A percentile compares a stretch with the other conserved stretches of the same genome.
phyloP scores from a whole-genome alignment of 164 flowering plant species.

The Macadamia integrifolia region DNA sequence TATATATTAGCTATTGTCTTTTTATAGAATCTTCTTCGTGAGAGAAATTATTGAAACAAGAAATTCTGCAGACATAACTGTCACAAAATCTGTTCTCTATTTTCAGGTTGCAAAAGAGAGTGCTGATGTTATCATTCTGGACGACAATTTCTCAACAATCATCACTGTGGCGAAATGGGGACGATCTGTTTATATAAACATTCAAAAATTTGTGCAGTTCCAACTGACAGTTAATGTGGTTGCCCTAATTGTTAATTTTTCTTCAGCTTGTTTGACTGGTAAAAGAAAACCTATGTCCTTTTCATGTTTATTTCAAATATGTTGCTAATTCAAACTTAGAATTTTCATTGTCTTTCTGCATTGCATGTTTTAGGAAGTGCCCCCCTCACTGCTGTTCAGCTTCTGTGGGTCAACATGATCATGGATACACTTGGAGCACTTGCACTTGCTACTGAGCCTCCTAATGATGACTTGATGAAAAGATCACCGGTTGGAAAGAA shows the following conservation, averaged over 20 bases:
- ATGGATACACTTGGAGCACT: constrained; percentile 98
- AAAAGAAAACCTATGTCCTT: background rate
- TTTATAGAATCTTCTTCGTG: no score
- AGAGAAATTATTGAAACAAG: background rate
- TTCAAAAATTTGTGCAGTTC: constrained; percentile 92
- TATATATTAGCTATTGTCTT: no score
- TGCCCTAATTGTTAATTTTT: constrained; percentile 83
- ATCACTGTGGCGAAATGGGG: constrained; percentile 90
- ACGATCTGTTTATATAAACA: constrained; percentile 84
- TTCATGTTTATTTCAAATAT: background rate
- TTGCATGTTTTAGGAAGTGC: constrained; percentile 53
- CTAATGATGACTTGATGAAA: constrained; percentile 76
- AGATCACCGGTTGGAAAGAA: constrained; percentile 84
- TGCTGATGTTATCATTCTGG: constrained; percentile 81
- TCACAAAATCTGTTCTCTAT: background rate
- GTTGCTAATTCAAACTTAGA: no score
- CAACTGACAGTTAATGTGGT: constrained; percentile 92
- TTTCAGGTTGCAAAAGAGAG: constrained; percentile 86
- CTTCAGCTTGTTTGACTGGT: constrained; percentile 95
- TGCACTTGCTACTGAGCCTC: constrained; percentile 95
- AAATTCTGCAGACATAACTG: background rate
- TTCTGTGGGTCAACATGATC: constrained; percentile 97
- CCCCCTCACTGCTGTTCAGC: constrained; percentile 94
- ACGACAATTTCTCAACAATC: constrained; percentile 82
- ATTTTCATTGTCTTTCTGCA: constrained; percentile 1